Base-by-base conservation (phyloP, 441 rosid species). In the Populus hybrid region DNA sequence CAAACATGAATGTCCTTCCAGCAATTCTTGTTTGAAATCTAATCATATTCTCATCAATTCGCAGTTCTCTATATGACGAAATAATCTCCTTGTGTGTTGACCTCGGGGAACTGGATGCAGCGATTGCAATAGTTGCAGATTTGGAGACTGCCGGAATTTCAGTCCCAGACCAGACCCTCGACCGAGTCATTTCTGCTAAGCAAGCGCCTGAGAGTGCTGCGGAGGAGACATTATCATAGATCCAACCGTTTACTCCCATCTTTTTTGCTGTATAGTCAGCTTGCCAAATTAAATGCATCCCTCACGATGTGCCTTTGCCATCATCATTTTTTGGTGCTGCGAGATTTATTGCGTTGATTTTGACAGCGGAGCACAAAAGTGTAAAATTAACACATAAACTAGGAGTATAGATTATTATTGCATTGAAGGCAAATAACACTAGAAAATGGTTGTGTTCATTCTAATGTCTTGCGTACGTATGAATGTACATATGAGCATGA, bases 101-200 rank as follows among this genome's bases (percentile, higher is more conserved):
- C 20, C 57, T 50, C 0, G 57, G 57, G n/a, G 57, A 50, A 14
- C 57, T 50, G 57, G 57, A 95, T 69, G 98, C 98, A 6, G 97
- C 98, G 53, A 79, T 95, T 66, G 97, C 95, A 10, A 92, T 95
- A 75, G 97, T 92, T 59, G 97, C 98, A 5, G 99, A 94, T 79
- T 79, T 94, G 91, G 99, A 94, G 85, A 87, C 91, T 2, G 69
- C 93, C 10, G 95, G 99, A 81, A 88, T 94, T 42, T 40, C 85
- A 0, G 95, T 92, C 8, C 92, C 93, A 9, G 94, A 88, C 66
- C 84, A 91, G 82, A 94, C 92, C 69, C 82, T 95, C n/a, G 99
- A 95, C 85, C 78, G 80, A 78, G 95, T 95, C 67, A 95, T 95
- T 72, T 85, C 94, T 78, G 95, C 92, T 73, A 90, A 87, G 81